Conservation (phyloP, 116 monocot genomes). For the Dioscorea cayenensis region DNA sequence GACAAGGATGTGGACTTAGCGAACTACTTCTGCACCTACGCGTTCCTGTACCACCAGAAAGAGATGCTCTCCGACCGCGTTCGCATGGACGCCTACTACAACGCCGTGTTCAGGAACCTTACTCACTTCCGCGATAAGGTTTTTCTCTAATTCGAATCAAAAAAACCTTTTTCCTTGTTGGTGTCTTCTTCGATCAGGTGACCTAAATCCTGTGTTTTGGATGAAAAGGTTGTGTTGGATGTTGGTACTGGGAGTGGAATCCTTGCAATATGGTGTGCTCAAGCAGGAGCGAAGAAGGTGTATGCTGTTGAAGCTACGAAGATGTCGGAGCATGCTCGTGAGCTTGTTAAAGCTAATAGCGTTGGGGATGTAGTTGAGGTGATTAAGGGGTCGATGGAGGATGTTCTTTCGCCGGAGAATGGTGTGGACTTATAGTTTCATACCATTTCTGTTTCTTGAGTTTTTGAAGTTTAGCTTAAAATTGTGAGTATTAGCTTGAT, state of each 20-base stretch:
- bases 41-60: conserved; percentile 93
- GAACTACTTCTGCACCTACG: conserved; percentile 98
- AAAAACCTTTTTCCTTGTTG: neutral
- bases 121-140: conserved; percentile 90
- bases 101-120: conserved; percentile 71
- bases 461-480: neutral
- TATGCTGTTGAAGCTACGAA: conserved; percentile 97
- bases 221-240: conserved; percentile 55
- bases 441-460: neutral
- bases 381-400: conserved; percentile 89
- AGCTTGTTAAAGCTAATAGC: conserved; percentile 58
- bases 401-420: conserved; percentile 81
- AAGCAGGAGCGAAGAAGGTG: conserved; percentile 88
- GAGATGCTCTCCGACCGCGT: conserved; percentile 98
- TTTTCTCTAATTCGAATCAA: neutral
- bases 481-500: neutral
- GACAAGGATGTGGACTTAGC: conserved; percentile 93
- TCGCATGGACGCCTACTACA: conserved; percentile 94
- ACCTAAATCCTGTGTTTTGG: neutral
- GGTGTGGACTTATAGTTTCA: conserved; percentile 20
- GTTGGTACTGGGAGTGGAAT: conserved; percentile 98
- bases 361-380: conserved; percentile 75
- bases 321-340: conserved; percentile 87
- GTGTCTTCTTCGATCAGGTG: neutral
- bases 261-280: conserved; percentile 94